phyloP scores from a whole-genome alignment of 2,329 filamentous ascomycete genomes.

The Grosmannia penicillata region DNA sequence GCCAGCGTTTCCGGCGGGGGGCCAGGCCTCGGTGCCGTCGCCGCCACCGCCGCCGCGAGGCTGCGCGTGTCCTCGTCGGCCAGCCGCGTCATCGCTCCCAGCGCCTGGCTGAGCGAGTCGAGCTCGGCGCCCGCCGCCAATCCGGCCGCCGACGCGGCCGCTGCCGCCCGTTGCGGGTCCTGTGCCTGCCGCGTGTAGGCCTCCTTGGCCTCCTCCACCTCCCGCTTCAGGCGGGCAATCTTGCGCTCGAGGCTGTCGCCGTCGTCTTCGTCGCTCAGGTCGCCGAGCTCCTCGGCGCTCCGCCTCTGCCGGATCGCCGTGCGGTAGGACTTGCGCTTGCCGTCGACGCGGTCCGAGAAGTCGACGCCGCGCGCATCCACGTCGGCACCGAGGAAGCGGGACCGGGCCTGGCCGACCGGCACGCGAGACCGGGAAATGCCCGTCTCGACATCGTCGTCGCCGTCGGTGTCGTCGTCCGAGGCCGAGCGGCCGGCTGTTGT shows the following conservation, averaged over 20 bases:
- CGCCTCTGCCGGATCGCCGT: slow-evolving; percentile 54
- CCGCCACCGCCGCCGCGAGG: not conserved
- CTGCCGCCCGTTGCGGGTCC: slow-evolving; percentile 27
- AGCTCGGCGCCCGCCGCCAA: slow-evolving; percentile 19
- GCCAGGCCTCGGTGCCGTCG: slow-evolving; percentile 1
- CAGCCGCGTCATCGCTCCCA: slow-evolving; percentile 47
- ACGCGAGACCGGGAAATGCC: slow-evolving; percentile 65
- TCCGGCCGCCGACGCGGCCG: slow-evolving; percentile 30
- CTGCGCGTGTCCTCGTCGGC: slow-evolving; percentile 13
- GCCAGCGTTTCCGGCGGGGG: not conserved
- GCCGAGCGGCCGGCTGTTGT: slow-evolving; percentile 39
- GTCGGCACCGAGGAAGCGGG: slow-evolving; percentile 58
- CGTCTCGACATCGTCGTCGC: slow-evolving; percentile 44
- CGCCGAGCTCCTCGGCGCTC: slow-evolving; percentile 43
- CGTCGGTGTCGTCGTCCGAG: slow-evolving; percentile 48
- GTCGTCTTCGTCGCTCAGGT: slow-evolving; percentile 51
- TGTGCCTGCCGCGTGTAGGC: slow-evolving; percentile 46
- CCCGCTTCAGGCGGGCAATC: slow-evolving; percentile 67
- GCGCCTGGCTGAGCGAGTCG: slow-evolving; percentile 52
- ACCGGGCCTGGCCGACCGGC: slow-evolving; percentile 64
- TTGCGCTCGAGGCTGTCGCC: slow-evolving; percentile 47
- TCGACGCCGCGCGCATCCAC: slow-evolving; percentile 69
- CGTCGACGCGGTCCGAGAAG: slow-evolving; percentile 77
- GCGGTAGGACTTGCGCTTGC: slow-evolving; percentile 72
- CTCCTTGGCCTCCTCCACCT: slow-evolving; percentile 60